Base-by-base conservation (phyloP, 2,329 filamentous ascomycete species). In the Aurifilum marmelostoma region DNA sequence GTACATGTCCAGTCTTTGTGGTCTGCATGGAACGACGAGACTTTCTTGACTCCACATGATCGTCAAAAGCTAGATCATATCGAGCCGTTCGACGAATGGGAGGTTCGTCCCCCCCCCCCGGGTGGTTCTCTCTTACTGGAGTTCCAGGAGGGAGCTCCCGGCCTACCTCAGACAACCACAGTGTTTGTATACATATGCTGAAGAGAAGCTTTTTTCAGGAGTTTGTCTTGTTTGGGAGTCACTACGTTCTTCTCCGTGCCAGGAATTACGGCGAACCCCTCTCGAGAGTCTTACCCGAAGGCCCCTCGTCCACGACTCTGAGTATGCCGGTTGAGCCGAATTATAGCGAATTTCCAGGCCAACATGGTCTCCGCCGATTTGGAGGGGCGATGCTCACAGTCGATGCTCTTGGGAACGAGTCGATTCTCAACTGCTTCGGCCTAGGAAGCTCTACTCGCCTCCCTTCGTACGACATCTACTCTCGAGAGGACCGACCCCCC, bases 41-140 rank as follows among this genome's bases (percentile, higher is more conserved):
- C 81, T 2, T 94, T 94, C 77, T 79, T 97, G 27, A 83, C 83
- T 7, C 75, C 84, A 1, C 79, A 83, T 1, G 85, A 92, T 71
- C 86, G 92, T 72, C 81, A 77, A 47, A 80, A 80, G 14, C 80
- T 97, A 18, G 91, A 97, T 73, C 76, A 81, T 0, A 79, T 94
- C 21, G 95, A 97, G 75, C 89, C 91, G 0, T 97, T 98, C 76
- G 95, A 98, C 77, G 94, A 97, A 79, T 97, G 93, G 93, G 95
- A 63, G 14, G 61, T 63, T 50, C 41, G 61, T 63, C 11, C 16
- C 9, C 16, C 27, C n/a, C n/a, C n/a, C n/a, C n/a, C n/a, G n/a
- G n/a, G n/a, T n/a, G n/a, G n/a, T n/a, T n/a, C n/a, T n/a, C n/a
- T n/a, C n/a, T n/a, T n/a, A 6, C 24, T n/a, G 11, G 8, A 14